Evolutionary conservation across 140 eudicot species (phyloP).

Genomic region (Flaveria floridana): DNA sequence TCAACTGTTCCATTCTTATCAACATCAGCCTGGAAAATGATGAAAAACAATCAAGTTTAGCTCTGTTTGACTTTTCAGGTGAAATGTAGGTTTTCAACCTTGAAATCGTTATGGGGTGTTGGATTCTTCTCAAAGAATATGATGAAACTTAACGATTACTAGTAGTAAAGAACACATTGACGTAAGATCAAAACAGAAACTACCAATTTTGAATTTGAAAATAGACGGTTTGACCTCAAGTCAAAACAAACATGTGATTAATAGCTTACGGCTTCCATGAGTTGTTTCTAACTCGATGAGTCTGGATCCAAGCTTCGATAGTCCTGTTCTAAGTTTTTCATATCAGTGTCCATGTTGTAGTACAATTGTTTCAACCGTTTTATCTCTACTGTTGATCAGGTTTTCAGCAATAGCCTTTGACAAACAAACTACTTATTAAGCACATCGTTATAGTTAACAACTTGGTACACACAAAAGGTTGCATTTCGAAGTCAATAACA

Average conservation of each 20-base stretch:
- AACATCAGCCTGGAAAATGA: slow-evolving; percentile 58
- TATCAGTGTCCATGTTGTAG: slow-evolving; percentile 84
- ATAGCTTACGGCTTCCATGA: slow-evolving; percentile 83
- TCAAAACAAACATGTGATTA: not conserved
- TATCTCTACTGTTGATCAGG: slow-evolving; percentile 65
- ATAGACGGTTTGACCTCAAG: slow-evolving; percentile 2
- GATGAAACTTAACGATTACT: no score
- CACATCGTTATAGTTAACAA: no score
- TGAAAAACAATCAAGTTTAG: not conserved
- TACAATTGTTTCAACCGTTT: slow-evolving; percentile 83
- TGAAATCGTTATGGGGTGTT: no score
- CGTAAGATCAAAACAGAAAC: no score
- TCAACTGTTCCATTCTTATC: slow-evolving; percentile 65
- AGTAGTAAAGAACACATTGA: no score
- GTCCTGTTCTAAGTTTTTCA: slow-evolving; percentile 69
- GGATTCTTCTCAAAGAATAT: no score
- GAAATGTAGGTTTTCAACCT: no score
- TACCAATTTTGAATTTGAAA: no score
- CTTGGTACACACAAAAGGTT: no score
- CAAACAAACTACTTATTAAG: slow-evolving; percentile 11
- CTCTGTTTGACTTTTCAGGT: no score
- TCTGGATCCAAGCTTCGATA: slow-evolving; percentile 75
- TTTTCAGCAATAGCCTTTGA: slow-evolving; percentile 76
- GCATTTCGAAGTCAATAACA: not conserved
- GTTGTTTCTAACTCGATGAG: slow-evolving; percentile 64